Conservation (phyloP, 495 filamentous ascomycete species). For the Copromyces sp. region DNA sequence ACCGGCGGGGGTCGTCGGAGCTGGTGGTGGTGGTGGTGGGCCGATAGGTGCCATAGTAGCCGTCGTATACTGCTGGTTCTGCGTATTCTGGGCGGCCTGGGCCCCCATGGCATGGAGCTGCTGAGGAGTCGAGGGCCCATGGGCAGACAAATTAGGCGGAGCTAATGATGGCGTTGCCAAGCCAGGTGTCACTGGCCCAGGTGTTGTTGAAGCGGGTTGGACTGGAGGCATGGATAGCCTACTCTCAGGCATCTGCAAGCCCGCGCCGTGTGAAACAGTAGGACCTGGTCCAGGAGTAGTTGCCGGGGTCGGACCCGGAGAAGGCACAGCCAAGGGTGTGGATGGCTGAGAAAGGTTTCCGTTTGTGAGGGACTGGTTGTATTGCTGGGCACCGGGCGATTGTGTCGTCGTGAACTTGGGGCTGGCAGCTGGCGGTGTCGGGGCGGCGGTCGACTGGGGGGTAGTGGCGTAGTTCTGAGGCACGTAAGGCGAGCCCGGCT, state of each 20-base stretch:
- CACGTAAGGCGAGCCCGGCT: slow-evolving; percentile 20
- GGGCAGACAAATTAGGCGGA: not conserved
- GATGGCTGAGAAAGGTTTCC: not conserved
- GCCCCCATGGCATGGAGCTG: not conserved
- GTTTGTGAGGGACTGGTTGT: not conserved
- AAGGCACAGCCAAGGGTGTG: not conserved
- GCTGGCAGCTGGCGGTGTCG: not conserved
- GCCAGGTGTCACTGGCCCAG: not conserved
- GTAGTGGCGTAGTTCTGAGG: slow-evolving; percentile 10
- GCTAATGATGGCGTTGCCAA: not conserved
- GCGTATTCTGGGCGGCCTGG: not conserved
- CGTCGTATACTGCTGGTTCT: slow-evolving; percentile 25
- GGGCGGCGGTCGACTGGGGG: slow-evolving; percentile 2
- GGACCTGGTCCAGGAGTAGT: not conserved
- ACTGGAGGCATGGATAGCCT: not conserved
- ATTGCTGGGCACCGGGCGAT: not conserved
- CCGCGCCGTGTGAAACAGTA: not conserved
- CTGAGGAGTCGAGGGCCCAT: not conserved
- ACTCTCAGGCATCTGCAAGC: not conserved
- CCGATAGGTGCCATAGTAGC: slow-evolving; percentile 28
- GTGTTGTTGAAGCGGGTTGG: not conserved
- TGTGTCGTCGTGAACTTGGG: not conserved
- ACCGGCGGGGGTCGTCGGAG: slow-evolving; percentile 11
- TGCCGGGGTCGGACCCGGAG: not conserved
- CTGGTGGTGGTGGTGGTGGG: slow-evolving; percentile 8